Base-by-base conservation (phyloP, 768 basidiomycete genomes). In the Glaciozyma martinii region DNA sequence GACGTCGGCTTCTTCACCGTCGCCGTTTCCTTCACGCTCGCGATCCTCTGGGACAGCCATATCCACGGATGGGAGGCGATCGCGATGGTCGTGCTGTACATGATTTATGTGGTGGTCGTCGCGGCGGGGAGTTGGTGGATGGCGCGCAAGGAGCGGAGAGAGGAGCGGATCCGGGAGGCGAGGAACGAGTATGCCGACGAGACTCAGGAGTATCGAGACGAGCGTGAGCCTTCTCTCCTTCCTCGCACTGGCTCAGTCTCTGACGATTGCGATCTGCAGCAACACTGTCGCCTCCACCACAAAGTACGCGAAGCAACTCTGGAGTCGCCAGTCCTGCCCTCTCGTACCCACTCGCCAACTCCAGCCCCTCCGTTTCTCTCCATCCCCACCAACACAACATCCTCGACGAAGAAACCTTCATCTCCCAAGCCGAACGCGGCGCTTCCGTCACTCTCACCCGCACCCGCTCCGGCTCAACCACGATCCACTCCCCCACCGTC, bases 1-100 rank as follows among this genome's bases (percentile, higher is more conserved):
- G 95, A 99, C 76, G 88, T 94, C 40, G 86, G 89, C 8, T 98
- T 98, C 81, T 97, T 97, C 78, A 84, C 88, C n/a, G 72, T 83
- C 15, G 87, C 94, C 0, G 84, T 97, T 49, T 60, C 77, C n/a
- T 70, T 88, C n/a, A 80, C 95, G 2, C 80, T 98, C 18, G 74
- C 81, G 21, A 89, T 89, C 43, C 81, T 97, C 12, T 82, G 81
- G 74, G 95, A 99, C 74, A 84, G 86, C 8, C 76, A 77, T 32
- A 85, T 99, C 59, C 78, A 78, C 59, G 76, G 79, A 10, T 85
- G 83, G 82, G 95, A 99, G 76, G 85, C 91, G 0, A 81, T 78
- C 3, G 55, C 80, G 9, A 82, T 98, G 77, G 79, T 95, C 50
- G 79, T 75, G 3, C 80, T 89, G 62, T 98, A 99, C 76, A 59